Evolutionary conservation across 2,329 filamentous ascomycete species (phyloP), one percentile per base, ranked within the genome.

Genomic region (Daldinia eschscholtzii): DNA sequence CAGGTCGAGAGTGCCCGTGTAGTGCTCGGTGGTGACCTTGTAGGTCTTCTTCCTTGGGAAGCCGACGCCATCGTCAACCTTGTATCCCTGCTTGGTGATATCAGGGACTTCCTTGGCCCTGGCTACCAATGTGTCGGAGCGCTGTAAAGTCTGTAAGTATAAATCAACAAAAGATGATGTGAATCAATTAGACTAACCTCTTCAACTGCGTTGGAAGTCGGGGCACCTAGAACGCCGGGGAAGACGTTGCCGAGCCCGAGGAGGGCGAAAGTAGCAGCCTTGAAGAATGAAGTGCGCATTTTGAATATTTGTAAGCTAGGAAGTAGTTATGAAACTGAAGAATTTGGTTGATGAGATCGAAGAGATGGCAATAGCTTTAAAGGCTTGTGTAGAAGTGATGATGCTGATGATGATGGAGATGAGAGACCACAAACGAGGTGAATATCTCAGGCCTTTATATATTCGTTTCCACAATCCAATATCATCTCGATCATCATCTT

Each of bases 241-340:
- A 52, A 52, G 26, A 52, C 26, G 46, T 52, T 52, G 7, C 46
- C 46, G 26, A 52, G 46, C 26, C 46, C 46, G 26, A 52, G 46
- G 28, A 52, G 46, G 46, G 46, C 46, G 7, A 52, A 52, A 15
- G 46, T 52, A 9, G 46, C 46, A n/a, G 46, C 46, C 15, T 52
- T 52, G 26, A 52, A 52, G 46, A 52, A 33, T 4, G 46, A 52
- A 15, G 26, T 33, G 26, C 46, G 46, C 46, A 52, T 52, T 52
- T 52, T 52, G 46, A 18, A 52, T 52, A 12, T n/a, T 52, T 52
- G 26, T 18, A 6, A 30, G 26, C 6, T 30, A 4, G 15, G 18
- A 52, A 33, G 5, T 52, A 18, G 46, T n/a, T 52, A 52, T 52
- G 33, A 30, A 15, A 52, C 28, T 30, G 15, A 33, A 7, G 15